Base-by-base conservation (phyloP, 2,329 filamentous ascomycete genomes). In the Cladophialophora psammophila region DNA sequence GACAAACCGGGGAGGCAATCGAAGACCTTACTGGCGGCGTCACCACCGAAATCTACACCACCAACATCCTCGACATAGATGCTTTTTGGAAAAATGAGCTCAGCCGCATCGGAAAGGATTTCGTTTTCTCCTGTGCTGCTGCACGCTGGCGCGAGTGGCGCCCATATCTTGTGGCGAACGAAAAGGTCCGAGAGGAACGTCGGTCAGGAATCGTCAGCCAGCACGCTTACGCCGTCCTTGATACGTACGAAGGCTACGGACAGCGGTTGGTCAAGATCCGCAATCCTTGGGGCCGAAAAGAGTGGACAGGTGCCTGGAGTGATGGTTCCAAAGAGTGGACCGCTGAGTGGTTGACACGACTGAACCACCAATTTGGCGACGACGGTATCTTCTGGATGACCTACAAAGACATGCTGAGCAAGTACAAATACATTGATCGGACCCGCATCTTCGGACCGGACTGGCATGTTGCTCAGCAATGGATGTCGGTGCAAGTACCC, bases 311-410 rank as follows among this genome's bases (percentile, higher is more conserved):
- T 1, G 83, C 91, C 1, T 95, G 92, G 91, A 89, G 87, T 42
- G 92, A 95, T 74, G 92, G 92, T 0, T 92, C 90, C 5, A 91
- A 92, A 73, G 89, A 94, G 77, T 96, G 92, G 92, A 94, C 91
- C 0, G 83, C 90, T 0, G 89, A 94, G 71, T 93, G 90, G 86
- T 87, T 94, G 78, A 80, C 87, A 66, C 88, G 90, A 72, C 83
- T 95, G 1, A 83, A 86, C 56, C 91, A 94, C 75, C 87, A 86
- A 50, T 94, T 94, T 72, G 91, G 91, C 48, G 90, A 92, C 72
- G 91, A 94, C 72, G 91, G 91, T 20, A 77, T 88, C 45, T 88
- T 88, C 76, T 88, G 86, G 85, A 87, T 88, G 40, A 84, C 82
- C 0, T 88, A 88, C 74, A 78, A 83, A 18, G 87, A 89, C 67